Base-by-base conservation (phyloP, 495 filamentous ascomycete species). In the Aspergillus coremiiformis region DNA sequence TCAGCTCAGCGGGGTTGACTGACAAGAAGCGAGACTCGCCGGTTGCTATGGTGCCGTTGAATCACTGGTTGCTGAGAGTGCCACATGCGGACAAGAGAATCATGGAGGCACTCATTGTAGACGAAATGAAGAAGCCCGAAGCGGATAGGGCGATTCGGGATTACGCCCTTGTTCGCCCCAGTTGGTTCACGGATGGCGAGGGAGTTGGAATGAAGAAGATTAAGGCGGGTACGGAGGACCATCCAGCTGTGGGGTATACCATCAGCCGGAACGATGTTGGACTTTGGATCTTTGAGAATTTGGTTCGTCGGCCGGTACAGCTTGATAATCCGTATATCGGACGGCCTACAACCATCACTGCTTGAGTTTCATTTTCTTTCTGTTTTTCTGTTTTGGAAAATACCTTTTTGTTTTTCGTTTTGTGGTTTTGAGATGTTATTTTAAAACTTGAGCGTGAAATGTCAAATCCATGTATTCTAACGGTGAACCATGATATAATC, bases 41-140 rank as follows among this genome's bases (percentile, higher is more conserved):
- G 3, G 22, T 74, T 1, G 39, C 63, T 1, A 63, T 82, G 54
- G 41, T 67, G 0, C 76, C 77, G 14, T 29, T 85, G 26, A 85
- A 83, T 62, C 56, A 71, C 32, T 59, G 71, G 56, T 0, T 79
- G 32, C 65, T 85, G 30, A 61, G 63, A 44, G 67, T 66, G 8
- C 74, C 82, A 33, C 79, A 81, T 51, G 67, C 52, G 9, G 84
- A 87, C 58, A 87, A 87, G 73, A 50, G 57, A 53, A 64, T 66
- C 4, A 84, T 85, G 81, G 82, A 86, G 56, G 57, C 68, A 5
- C 39, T 61, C 35, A 47, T 68, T 0, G 56, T 76, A 5, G 56
- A 65, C 5, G 61, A 69, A 29, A 66, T 65, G 43, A 63, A 52
- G 26, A 59, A 51, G 45, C 4, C 32, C 5, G 22, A 37, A 12